A percentile compares a stretch with the other conserved stretches of the same genome.
These are phyloP conservation scores for Verbascum thapsus DNA, from an alignment of 257 asterid genomes.

Conservation along the genomic window DNA sequence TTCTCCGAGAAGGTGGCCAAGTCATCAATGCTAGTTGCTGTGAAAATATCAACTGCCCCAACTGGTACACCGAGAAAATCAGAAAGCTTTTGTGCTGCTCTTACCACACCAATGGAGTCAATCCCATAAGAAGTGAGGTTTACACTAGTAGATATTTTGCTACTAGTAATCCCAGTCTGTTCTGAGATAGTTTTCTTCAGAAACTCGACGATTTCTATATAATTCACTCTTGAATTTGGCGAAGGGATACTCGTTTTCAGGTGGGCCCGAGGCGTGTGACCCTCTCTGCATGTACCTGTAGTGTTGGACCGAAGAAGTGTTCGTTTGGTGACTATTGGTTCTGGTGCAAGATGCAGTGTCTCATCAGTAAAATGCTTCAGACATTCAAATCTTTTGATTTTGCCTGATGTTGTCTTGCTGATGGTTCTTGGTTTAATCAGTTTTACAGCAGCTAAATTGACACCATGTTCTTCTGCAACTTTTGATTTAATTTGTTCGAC, in stretches of 20 bases:
- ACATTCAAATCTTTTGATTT: conserved; percentile 80
- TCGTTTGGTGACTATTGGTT: conserved; percentile 44
- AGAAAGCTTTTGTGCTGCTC: conserved; percentile 92
- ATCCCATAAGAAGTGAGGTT: conserved; percentile 73
- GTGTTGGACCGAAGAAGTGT: conserved; percentile 60
- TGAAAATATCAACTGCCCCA: conserved; percentile 87
- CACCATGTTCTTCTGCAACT: conserved; percentile 86
- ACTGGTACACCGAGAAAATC: conserved; percentile 80
- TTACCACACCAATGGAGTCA: conserved; percentile 91
- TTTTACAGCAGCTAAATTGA: conserved; percentile 59
- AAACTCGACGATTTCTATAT: conserved; percentile 57
- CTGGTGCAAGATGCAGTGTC: conserved; percentile 60
- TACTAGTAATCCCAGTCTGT: conserved; percentile 54
- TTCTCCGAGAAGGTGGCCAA: conserved; percentile 71
- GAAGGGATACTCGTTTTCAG: conserved; percentile 31
- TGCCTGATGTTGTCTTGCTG: conserved; percentile 83
- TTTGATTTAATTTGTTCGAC: conserved; percentile 50
- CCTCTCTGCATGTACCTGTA: conserved; percentile 77
- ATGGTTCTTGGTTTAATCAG: conserved; percentile 73
- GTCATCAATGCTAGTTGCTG: conserved; percentile 80
- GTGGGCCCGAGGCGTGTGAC: conserved; percentile 65
- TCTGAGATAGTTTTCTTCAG: conserved; percentile 64
- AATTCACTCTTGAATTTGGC: conserved; percentile 38
- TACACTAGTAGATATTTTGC: conserved; percentile 64
- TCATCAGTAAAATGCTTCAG: conserved; percentile 70